Evolutionary conservation across 1,139 yeast species (phyloP), one percentile per base, ranked within the genome.

Genomic region (Hansenula sp.): DNA sequence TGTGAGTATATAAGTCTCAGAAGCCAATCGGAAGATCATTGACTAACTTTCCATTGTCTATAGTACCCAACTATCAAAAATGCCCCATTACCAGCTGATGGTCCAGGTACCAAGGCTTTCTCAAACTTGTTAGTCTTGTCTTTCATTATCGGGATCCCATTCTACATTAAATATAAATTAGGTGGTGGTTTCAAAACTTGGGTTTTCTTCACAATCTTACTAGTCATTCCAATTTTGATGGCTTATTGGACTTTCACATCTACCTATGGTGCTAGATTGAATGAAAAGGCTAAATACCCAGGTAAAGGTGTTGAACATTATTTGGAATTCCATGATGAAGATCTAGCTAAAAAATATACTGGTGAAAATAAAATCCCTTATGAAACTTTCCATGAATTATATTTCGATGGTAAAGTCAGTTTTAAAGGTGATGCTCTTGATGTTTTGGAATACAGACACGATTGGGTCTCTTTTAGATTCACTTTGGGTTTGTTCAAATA

Each of bases 51-150:
- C n/a, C n/a, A 27, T 2, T n/a, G 1, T 27, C 27, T 7, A 34
- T 32, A 51, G 54, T 56, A 54, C 42, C 95, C 96, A 31, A 70
- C 94, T 12, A 89, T 89, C 62, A 78, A 84, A 57, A 89, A 89
- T 63, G 96, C 94, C 11, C 91, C 91, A 21, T 72, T 88, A 52
- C 90, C 96, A 33, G 96, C 96, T 8, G 97, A 89, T 63, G 97
- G 96, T 36, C 89, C 96, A 7, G 91, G 96, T 25, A 74, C 90
- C 36, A 81, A 79, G 59, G 78, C 82, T 55, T 89, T 90, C 67
- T 77, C 79, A 65, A 90, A 89, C 66, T 58, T 61, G 53, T 64
- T 77, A n/a, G 62, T 89, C 52, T 47, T 74, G 25, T 70, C 73
- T 1, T 62, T 84, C 38, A 57, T 85, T 49, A 59, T 73, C n/a